Evolutionary conservation across 2,329 filamentous ascomycete genomes (phyloP).

Genomic region (Pyricularia pennisetigena): DNA sequence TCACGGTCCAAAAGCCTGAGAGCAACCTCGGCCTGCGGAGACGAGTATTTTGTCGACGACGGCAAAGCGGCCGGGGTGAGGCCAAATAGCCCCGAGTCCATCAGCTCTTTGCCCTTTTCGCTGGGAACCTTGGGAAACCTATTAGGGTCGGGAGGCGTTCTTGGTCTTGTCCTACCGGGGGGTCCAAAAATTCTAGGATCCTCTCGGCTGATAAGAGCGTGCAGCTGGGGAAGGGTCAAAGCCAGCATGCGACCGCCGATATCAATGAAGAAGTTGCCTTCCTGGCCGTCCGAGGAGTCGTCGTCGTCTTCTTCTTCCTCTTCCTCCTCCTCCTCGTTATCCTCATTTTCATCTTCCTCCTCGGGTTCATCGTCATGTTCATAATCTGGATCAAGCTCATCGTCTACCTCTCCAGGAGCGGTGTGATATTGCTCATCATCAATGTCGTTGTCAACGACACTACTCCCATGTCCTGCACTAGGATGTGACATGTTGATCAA

Average conservation of each 20-base stretch:
- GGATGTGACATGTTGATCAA: not conserved
- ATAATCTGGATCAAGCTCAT: not conserved
- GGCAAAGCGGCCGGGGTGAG: constrained; percentile 44
- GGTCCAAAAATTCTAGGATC: constrained; percentile 12
- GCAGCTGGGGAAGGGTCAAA: constrained; percentile 13
- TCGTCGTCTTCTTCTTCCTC: constrained; percentile 10
- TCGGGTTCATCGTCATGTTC: constrained; percentile 9
- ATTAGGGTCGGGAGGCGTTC: constrained; percentile 35
- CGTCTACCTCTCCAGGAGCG: not conserved
- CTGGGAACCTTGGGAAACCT: constrained; percentile 79
- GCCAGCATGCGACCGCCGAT: constrained; percentile 8
- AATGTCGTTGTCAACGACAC: not conserved
- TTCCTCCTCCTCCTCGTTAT: constrained; percentile 11
- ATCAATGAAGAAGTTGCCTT: constrained; percentile 10
- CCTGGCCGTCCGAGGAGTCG: constrained; percentile 7
- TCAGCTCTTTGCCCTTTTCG: constrained; percentile 63
- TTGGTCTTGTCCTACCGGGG: constrained; percentile 34
- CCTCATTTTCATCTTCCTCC: constrained; percentile 11
- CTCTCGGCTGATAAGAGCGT: constrained; percentile 10
- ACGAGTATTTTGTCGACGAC: not conserved
- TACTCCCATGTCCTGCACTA: not conserved
- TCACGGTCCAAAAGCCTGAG: constrained; percentile 72
- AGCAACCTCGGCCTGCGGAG: constrained; percentile 48
- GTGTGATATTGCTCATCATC: constrained; percentile 1
- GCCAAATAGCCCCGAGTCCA: constrained; percentile 77